These are phyloP conservation scores for Lenzites betulinus DNA, from an alignment of 768 basidiomycete species.

Conservation along the genomic window DNA sequence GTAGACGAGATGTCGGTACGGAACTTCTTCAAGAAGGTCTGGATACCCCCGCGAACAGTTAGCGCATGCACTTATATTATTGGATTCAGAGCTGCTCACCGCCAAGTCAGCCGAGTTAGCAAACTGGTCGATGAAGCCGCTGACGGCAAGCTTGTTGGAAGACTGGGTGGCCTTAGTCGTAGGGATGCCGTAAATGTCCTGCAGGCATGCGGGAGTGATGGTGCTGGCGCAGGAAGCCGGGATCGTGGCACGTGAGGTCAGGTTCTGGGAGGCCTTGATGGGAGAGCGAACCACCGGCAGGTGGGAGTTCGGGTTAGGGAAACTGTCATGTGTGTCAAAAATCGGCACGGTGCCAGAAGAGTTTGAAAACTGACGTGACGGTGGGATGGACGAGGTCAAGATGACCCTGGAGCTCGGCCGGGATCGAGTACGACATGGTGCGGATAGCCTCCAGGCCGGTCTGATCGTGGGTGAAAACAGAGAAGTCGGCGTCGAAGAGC, in stretches of 20 bases:
- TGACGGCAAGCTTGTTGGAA: conserved; percentile 35
- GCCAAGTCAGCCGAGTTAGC: conserved; percentile 33
- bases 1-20: conserved; percentile 23
- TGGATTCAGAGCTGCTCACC: conserved; percentile 32
- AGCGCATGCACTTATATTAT: background rate
- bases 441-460: conserved; percentile 29
- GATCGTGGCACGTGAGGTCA: conserved; percentile 3
- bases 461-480: conserved; percentile 28
- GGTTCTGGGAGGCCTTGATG: conserved; percentile 23
- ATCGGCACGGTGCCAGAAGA: background rate
- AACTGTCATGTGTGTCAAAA: conserved; percentile 2
- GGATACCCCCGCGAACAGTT: conserved; percentile 28
- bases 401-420: conserved; percentile 28
- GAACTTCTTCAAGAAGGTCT: conserved; percentile 46
- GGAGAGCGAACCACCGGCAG: conserved; percentile 9
- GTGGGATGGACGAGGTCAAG: conserved; percentile 36
- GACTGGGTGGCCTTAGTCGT: conserved; percentile 25
- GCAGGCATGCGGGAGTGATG: conserved; percentile 35
- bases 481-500: conserved; percentile 34
- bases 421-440: conserved; percentile 36
- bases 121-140: conserved; percentile 36
- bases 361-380: conserved; percentile 18
- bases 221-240: conserved; percentile 27
- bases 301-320: conserved; percentile 18
- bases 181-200: conserved; percentile 34